These are phyloP conservation scores for Melaleuca alternifolia DNA, from an alignment of 345 rosid species.

Conservation along the genomic window DNA sequence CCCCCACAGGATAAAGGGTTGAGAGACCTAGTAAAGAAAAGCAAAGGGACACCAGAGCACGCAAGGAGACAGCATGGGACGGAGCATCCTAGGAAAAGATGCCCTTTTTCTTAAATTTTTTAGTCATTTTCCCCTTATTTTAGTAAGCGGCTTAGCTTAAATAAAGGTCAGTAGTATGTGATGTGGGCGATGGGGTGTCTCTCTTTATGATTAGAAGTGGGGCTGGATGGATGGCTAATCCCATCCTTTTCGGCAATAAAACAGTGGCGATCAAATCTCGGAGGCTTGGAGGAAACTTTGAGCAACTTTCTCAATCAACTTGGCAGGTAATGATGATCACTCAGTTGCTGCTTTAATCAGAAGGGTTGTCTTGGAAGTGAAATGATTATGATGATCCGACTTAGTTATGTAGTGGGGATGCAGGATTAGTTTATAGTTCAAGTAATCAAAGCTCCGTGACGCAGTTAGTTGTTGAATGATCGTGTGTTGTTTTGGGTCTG, in stretches of 20 bases:
- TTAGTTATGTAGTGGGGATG: not conserved
- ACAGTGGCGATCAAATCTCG: not conserved
- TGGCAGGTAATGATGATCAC: not conserved
- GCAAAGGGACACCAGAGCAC: not conserved
- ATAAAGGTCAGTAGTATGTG: not conserved
- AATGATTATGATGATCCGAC: not conserved
- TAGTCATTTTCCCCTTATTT: not conserved
- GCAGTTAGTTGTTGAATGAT: not conserved
- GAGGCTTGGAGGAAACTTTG: not conserved
- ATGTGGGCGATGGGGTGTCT: not conserved
- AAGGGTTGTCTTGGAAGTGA: not conserved
- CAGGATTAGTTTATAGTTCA: not conserved
- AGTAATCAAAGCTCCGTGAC: not conserved
- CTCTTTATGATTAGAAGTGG: not conserved
- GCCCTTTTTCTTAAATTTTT: not conserved
- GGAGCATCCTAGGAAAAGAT: conserved; percentile 12
- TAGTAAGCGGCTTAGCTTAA: not conserved
- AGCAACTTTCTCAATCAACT: not conserved
- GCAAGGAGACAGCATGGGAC: conserved; percentile 8
- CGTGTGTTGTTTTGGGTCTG: not conserved
- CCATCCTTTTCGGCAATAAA: not conserved
- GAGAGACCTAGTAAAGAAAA: not conserved
- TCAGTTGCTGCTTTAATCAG: not conserved
- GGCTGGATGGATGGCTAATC: not conserved
- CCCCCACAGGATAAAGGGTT: not conserved